These are phyloP conservation scores for Taxawa tesnikishii DNA, from an alignment of 2,329 filamentous ascomycete species.

Conservation along the genomic window DNA sequence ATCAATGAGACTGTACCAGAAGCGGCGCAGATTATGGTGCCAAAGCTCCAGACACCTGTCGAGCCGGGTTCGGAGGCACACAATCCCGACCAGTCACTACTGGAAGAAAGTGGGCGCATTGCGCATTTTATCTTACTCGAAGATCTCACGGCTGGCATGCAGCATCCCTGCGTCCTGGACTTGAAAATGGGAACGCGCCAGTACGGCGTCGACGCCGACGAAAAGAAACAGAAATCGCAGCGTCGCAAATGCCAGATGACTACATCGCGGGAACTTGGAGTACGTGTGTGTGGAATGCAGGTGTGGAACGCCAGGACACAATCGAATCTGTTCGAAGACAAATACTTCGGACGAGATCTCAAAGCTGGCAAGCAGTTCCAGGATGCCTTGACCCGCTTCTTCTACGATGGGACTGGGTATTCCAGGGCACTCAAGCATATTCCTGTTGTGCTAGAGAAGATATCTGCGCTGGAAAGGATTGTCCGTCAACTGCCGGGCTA, in stretches of 20 bases:
- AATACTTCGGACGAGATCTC: conserved; percentile 85
- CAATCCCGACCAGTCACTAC: conserved; percentile 32
- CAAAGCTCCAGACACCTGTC: conserved; percentile 16
- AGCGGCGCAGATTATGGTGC: background rate
- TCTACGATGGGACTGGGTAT: conserved; percentile 79
- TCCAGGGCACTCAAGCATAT: conserved; percentile 76
- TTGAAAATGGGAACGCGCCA: conserved; percentile 98
- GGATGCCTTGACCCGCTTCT: conserved; percentile 72
- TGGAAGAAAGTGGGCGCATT: conserved; percentile 43
- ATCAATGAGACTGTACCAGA: background rate
- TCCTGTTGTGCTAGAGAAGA: conserved; percentile 72
- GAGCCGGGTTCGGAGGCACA: conserved; percentile 16
- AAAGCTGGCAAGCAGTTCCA: conserved; percentile 85
- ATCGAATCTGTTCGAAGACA: conserved; percentile 91
- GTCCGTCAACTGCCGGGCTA: conserved; percentile 71
- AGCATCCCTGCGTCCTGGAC: conserved; percentile 89
- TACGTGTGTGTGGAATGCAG: conserved; percentile 89
- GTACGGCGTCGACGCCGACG: conserved; percentile 81
- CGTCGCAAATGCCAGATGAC: conserved; percentile 85
- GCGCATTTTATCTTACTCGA: conserved; percentile 90
- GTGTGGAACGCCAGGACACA: conserved; percentile 82
- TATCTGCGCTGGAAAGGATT: conserved; percentile 71
- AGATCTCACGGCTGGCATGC: conserved; percentile 94
- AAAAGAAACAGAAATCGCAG: conserved; percentile 89
- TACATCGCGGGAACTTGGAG: conserved; percentile 81